Base-by-base conservation (phyloP, 106 monocot species). In the Chionographis japonica region DNA sequence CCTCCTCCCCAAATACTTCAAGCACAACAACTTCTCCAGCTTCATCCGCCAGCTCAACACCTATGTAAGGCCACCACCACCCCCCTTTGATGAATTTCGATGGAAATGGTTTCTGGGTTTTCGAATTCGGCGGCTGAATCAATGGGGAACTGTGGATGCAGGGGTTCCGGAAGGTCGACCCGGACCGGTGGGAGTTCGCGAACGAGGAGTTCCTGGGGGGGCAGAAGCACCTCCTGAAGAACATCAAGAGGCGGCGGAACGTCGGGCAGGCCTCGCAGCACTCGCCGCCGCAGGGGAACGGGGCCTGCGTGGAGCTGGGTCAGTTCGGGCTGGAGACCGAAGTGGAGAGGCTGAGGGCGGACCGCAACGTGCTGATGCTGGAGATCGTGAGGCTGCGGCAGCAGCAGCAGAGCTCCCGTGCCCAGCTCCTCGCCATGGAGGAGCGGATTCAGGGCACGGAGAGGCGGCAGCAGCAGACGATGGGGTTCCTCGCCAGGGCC, bases 11-110 rank as follows among this genome's bases (percentile, higher is more conserved):
- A 77, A 54, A 18, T 81, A 79, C 63, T 91, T 91, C 91, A 90
- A 90, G 75, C 90, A 90, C 77, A 67, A 54, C 69, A 86, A 90
- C 69, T 90, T 90, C 83, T 86, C 90, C 77, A 85, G 82, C 82
- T 90, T 90, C 79, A 68, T 90, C 65, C 82, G 86, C 18, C 89
- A 90, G 79, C 89, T 90, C 72, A 86, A 90, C 20, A 86, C 83
- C 39, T 90, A 90, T 68, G 87, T 87, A 71, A 68, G 81, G 67
- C 8, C 16, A 5, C 14, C 35, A n/a, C n/a, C n/a, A 35, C 9
- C 4, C 2, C 50, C 4, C 12, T 12, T 36, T n/a, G 12, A 1
- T 52, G 0, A 1, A 2, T 50, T 62, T 12, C 18, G 27, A 27
- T 27, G 1, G 27, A 27, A 27, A 27, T 17, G 40, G 6, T 13